phyloP scores from a whole-genome alignment of 805 yeast species.

The Metschnikowia gruessii region DNA sequence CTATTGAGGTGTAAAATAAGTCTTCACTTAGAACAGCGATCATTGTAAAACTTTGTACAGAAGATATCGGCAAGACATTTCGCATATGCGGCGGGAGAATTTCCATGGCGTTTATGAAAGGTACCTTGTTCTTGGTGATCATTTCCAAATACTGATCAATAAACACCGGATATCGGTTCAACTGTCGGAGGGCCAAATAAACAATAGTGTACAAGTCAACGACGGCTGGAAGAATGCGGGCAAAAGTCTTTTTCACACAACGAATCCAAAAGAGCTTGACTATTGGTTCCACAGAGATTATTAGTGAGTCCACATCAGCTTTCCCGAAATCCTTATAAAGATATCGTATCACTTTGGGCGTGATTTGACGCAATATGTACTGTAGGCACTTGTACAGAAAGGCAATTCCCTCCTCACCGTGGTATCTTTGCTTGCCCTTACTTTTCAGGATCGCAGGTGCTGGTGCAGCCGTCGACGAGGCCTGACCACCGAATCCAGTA shows the following conservation, averaged over 20 bases:
- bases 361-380: slow-evolving; percentile 43
- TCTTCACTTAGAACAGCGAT: slow-evolving; percentile 37
- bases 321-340: slow-evolving; percentile 4
- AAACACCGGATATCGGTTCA: slow-evolving; percentile 49
- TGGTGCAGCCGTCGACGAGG: slow-evolving; percentile 4
- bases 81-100: slow-evolving; percentile 38
- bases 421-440: slow-evolving; percentile 22
- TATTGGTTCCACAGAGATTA: slow-evolving; percentile 4
- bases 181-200: slow-evolving; percentile 49
- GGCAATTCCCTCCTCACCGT: slow-evolving; percentile 48
- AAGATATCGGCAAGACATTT: slow-evolving; percentile 28
- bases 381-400: slow-evolving; percentile 50
- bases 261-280: slow-evolving; percentile 35
- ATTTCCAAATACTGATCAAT: slow-evolving; percentile 45
- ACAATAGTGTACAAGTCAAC: slow-evolving; percentile 39
- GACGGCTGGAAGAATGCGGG: slow-evolving; percentile 19
- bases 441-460: slow-evolving; percentile 1
- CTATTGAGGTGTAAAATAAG: slow-evolving; percentile 30
- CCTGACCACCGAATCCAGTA: slow-evolving; percentile 21
- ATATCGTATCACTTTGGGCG: slow-evolving; percentile 14
- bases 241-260: slow-evolving; percentile 11
- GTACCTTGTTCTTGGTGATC: slow-evolving; percentile 45
- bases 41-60: slow-evolving; percentile 41
- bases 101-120: slow-evolving; percentile 43
- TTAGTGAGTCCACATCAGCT: slow-evolving; percentile 1